Conservation (phyloP, 768 basidiomycete genomes). For the Russula sp. region DNA sequence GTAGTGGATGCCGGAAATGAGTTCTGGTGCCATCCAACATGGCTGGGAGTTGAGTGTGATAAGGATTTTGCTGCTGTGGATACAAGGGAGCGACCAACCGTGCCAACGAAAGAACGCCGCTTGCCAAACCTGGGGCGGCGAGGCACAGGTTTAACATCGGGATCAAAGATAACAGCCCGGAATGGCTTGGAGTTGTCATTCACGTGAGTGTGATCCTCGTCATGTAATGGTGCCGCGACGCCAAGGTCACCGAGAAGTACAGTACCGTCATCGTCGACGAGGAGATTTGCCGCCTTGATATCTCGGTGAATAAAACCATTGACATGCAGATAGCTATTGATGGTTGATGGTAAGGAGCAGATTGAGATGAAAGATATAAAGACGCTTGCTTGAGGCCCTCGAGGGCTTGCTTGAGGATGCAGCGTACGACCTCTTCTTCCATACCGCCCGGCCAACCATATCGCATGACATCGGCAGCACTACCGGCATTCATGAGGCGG, state of each 20-base stretch:
- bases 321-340: conserved; percentile 67
- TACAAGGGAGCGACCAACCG: conserved; percentile 39
- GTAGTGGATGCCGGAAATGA: conserved; percentile 78
- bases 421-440: conserved; percentile 83
- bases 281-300: conserved; percentile 88
- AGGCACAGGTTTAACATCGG: neutral
- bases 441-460: conserved; percentile 86
- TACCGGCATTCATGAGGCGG: conserved; percentile 85
- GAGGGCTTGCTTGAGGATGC: conserved; percentile 77
- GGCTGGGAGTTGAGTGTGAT: conserved; percentile 40
- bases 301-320: conserved; percentile 93
- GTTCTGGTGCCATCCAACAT: conserved; percentile 96
- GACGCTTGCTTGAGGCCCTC: conserved; percentile 72
- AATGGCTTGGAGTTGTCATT: conserved; percentile 4
- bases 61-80: neutral
- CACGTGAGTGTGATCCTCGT: conserved; percentile 42
- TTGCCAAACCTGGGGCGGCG: conserved; percentile 52
- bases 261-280: conserved; percentile 85
- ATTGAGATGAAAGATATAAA: conserved; percentile 17
- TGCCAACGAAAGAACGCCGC: conserved; percentile 89
- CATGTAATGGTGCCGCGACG: conserved; percentile 77
- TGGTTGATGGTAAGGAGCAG: neutral
- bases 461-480: conserved; percentile 76
- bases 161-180: conserved; percentile 33
- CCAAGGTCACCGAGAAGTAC: conserved; percentile 90